These are phyloP conservation scores for Penicillium paradoxum DNA, from an alignment of 495 filamentous ascomycete genomes.

Conservation along the genomic window DNA sequence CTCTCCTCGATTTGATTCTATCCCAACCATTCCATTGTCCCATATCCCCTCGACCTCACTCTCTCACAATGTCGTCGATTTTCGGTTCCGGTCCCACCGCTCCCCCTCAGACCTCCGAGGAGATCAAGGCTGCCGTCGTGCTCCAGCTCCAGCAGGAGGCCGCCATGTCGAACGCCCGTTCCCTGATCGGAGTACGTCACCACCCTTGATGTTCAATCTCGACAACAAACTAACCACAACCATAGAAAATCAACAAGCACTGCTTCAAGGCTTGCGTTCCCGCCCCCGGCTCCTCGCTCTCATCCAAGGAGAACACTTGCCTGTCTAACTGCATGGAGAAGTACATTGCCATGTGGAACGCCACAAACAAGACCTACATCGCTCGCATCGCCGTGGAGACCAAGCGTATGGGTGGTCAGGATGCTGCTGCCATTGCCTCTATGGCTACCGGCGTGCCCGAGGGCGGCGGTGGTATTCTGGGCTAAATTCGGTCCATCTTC, in stretches of 20 bases:
- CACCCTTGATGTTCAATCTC: neutral
- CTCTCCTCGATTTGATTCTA: conserved; percentile 6
- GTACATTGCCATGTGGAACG: conserved; percentile 92
- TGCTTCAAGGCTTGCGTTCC: conserved; percentile 94
- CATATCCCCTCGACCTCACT: neutral
- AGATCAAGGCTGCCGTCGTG: conserved; percentile 66
- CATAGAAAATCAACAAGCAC: conserved; percentile 90
- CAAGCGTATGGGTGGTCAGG: conserved; percentile 32
- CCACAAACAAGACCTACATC: conserved; percentile 71
- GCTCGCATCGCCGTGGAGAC: conserved; percentile 61
- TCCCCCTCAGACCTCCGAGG: conserved; percentile 42
- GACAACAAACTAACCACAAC: conserved; percentile 3
- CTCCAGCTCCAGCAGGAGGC: conserved; percentile 69
- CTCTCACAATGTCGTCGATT: conserved; percentile 38
- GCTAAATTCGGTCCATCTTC: conserved; percentile 1
- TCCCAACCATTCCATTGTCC: neutral
- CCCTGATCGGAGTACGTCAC: conserved; percentile 64
- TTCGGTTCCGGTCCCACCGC: conserved; percentile 26
- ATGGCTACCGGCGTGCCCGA: conserved; percentile 23
- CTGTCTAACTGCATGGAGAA: conserved; percentile 91
- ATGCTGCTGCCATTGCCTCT: conserved; percentile 23
- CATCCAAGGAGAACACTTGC: conserved; percentile 68
- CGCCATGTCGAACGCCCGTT: conserved; percentile 67
- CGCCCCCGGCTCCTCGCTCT: conserved; percentile 73
- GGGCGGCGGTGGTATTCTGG: conserved; percentile 9